A percentile compares a stretch with the other conserved stretches of the same genome.
phyloP scores from a whole-genome alignment of 176 grass and related monocot genomes.

The Pharus latifolius region DNA sequence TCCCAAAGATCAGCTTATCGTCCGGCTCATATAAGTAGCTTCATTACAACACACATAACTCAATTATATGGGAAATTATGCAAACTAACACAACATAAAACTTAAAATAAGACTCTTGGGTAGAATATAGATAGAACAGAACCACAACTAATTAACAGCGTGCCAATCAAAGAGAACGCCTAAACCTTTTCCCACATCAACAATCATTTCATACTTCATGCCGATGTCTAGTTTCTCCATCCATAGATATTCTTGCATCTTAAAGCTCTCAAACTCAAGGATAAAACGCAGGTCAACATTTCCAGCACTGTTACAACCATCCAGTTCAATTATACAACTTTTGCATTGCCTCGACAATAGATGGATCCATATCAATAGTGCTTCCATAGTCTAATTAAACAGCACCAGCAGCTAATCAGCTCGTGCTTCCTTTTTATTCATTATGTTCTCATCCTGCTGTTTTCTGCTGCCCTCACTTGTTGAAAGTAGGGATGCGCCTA shows the following conservation, averaged over 20 bases:
- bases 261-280: background rate
- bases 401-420: no score
- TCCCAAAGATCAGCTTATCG: no score
- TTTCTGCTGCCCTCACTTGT: slow-evolving; percentile 63
- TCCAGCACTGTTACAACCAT: background rate
- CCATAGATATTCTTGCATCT: background rate
- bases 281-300: no score
- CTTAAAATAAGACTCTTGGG: no score
- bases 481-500: slow-evolving; percentile 68
- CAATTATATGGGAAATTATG: no score
- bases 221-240: background rate
- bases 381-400: background rate
- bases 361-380: background rate
- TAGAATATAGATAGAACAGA: background rate
- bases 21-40: no score
- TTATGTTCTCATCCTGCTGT: slow-evolving; percentile 40
- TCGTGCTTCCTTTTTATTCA: background rate
- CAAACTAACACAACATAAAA: no score
- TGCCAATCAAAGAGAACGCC: background rate
- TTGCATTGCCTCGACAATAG: background rate
- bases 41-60: no score
- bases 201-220: background rate
- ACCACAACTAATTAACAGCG: no score
- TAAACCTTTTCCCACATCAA: background rate
- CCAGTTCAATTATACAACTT: background rate